Conservation (phyloP, 768 basidiomycete genomes). For the Austroboletus eburneus region DNA sequence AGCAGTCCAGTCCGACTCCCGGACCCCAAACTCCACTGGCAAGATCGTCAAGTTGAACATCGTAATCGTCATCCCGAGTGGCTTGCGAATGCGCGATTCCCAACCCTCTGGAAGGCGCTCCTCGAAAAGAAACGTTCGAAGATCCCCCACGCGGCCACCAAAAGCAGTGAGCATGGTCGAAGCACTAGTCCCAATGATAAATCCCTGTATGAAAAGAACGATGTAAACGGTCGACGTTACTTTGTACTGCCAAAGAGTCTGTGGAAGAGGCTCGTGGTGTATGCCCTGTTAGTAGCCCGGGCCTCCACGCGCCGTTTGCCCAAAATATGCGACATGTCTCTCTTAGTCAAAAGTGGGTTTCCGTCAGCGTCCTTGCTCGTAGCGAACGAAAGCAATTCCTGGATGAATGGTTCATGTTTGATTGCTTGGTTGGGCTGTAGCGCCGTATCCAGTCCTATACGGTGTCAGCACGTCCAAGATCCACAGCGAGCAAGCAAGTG, state of each 20-base stretch:
- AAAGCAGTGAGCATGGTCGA: conserved; percentile 66
- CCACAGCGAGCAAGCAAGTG: too few relatives aligned
- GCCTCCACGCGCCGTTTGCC: conserved; percentile 62
- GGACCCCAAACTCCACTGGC: conserved; percentile 21
- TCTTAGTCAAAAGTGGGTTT: conserved; percentile 43
- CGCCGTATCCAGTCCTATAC: too few relatives aligned
- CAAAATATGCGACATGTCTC: conserved; percentile 56
- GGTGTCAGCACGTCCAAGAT: too few relatives aligned
- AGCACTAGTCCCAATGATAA: conserved; percentile 37
- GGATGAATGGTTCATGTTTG: conserved; percentile 29
- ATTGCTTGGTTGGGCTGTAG: conserved; percentile 42
- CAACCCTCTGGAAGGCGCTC: too few relatives aligned
- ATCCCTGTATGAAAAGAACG: conserved; percentile 28
- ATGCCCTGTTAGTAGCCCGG: too few relatives aligned
- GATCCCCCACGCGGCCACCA: conserved; percentile 56
- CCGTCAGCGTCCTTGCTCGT: conserved; percentile 55
- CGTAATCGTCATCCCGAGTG: conserved; percentile 54
- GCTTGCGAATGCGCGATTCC: conserved; percentile 58
- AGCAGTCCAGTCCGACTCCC: conserved; percentile 18
- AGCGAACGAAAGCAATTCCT: conserved; percentile 55
- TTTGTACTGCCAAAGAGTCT: conserved; percentile 66
- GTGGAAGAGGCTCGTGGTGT: conserved; percentile 47
- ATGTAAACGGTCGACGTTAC: too few relatives aligned
- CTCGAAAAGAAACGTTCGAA: conserved; percentile 54
- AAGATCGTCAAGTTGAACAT: conserved; percentile 45